Evolutionary conservation across 768 basidiomycete genomes (phyloP), one percentile per base, ranked within the genome.

Genomic region (Xanthoconium stramineum): DNA sequence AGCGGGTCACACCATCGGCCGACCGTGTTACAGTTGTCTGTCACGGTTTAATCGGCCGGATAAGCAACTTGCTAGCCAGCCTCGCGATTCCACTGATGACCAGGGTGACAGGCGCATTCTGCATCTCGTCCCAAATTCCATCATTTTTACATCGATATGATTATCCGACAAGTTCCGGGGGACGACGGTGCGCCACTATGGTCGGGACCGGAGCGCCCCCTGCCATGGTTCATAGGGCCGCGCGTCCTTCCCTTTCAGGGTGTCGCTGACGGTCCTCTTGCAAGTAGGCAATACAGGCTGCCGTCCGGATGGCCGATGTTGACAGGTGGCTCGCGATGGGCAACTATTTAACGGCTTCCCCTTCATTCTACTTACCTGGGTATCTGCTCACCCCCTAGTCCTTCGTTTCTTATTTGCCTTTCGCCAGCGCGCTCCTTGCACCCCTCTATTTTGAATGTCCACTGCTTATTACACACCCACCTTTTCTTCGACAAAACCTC

Each of bases 391-490:
- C 24, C 24, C 24, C 2, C 33, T 20, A 36, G 24, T 24, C 36
- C 5, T 45, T 48, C 20, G 9, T 48, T 36, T 17, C 2, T 17
- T 13, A 5, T 10, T 39, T 54, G 4, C 24, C 15, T 36, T 30
- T 36, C n/a, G 11, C 24, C 10, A 14, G 20, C 5, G 5, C 49
- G 2, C 20, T 28, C 39, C 20, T 33, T 19, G 28, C 10, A 29
- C 35, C n/a, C 17, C 11, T n/a, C 30, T 30, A 3, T 43, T n/a
- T 33, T 57, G 58, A 47, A 57, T 58, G 58, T 46, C 5, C 19
- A 9, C 12, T 30, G 29, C 40, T 1, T 15, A 2, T 20, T 13
- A 6, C 2, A 30, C 28, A n/a, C 15, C 19, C 4, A 0, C 6
- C 15, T 13, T 19, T 24, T 24, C 39, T 3, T 32, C 15, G 6